Conservation (phyloP, 768 basidiomycete species). For the Wakefieldia striispora region DNA sequence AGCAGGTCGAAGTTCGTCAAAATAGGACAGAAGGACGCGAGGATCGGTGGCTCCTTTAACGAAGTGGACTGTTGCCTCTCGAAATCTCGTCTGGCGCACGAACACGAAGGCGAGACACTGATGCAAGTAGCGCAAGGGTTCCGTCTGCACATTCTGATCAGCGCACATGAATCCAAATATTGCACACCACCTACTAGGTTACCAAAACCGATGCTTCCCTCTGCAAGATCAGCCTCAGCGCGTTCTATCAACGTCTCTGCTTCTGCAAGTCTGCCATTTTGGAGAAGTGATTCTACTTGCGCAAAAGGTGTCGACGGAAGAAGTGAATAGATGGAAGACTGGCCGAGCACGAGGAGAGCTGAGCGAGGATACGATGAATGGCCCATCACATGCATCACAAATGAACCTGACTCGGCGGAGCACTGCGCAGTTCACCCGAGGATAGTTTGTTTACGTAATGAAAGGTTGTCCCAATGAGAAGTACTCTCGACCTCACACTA, state of each 20-base stretch:
- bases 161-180: neutral
- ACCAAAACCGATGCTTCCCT: constrained; percentile 6
- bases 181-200: constrained; percentile 9
- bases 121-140: constrained; percentile 75
- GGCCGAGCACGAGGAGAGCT: constrained; percentile 61
- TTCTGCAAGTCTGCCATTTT: constrained; percentile 62
- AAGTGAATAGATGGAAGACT: constrained; percentile 60
- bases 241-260: constrained; percentile 60
- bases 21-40: constrained; percentile 76
- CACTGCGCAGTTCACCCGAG: no score
- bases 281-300: constrained; percentile 67
- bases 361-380: constrained; percentile 57
- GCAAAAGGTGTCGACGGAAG: constrained; percentile 71
- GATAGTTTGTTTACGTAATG: constrained; percentile 17
- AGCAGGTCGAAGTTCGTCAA: constrained; percentile 67
- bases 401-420: neutral
- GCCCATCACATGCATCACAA: constrained; percentile 20
- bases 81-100: constrained; percentile 76
- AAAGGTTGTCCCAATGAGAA: no score
- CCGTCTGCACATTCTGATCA: constrained; percentile 38
- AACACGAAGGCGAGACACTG: constrained; percentile 81
- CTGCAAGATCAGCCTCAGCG: constrained; percentile 38
- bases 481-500: no score
- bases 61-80: constrained; percentile 77
- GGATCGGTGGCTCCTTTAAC: constrained; percentile 84